Percentiles rank a stretch among this genome's conserved stretches.
Conservation (phyloP, 2,329 filamentous ascomycete species). For the Boeremia lycopersici region DNA sequence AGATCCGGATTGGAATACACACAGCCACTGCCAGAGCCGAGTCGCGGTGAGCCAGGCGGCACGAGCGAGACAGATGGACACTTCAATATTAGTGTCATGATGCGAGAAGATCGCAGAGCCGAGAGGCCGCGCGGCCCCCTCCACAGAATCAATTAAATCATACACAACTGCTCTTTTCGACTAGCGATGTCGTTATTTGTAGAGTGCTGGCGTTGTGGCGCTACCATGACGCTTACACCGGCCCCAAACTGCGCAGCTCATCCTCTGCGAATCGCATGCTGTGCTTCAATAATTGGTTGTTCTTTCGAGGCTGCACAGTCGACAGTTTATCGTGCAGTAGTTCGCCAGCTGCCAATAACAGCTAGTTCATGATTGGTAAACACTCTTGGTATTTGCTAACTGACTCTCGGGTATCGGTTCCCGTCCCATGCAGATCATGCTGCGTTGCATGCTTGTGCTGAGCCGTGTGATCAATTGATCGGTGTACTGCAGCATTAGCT, state of each 20-base stretch:
- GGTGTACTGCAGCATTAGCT: too few species aligned
- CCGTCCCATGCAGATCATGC: too few species aligned
- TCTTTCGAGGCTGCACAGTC: neutral
- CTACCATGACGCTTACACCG: slow-evolving; percentile 4
- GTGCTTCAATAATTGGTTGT: neutral
- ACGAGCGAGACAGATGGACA: neutral
- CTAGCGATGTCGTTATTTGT: neutral
- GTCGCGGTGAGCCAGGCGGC: slow-evolving; percentile 4
- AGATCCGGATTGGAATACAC: slow-evolving; percentile 10
- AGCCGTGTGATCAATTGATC: too few species aligned
- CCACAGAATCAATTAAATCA: neutral
- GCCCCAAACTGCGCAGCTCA: neutral
- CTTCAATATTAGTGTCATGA: slow-evolving; percentile 1
- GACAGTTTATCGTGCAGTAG: neutral
- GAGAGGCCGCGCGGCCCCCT: slow-evolving; percentile 1
- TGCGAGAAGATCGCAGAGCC: neutral
- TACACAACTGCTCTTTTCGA: neutral
- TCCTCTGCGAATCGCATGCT: neutral
- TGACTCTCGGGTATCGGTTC: too few species aligned
- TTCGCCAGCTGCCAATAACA: neutral
- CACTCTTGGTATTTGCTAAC: neutral
- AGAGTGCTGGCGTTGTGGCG: neutral
- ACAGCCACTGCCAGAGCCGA: slow-evolving; percentile 6
- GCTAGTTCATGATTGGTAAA: neutral
- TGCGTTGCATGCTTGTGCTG: too few species aligned